Evolutionary conservation across 129 eudicot species (phyloP).

Genomic region (Arctium minus): DNA sequence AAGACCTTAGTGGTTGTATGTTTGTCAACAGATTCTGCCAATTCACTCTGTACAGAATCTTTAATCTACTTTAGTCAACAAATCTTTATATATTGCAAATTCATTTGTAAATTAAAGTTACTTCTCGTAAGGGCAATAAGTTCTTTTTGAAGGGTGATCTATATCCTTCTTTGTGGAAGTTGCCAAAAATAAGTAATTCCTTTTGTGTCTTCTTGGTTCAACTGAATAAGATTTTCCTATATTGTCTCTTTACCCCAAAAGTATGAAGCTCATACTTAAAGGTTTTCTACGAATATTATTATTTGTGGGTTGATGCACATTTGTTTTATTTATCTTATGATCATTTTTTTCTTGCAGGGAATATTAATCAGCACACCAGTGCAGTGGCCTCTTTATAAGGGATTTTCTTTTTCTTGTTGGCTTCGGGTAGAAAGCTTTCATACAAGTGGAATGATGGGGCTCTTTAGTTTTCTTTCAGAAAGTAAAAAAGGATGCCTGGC

Average conservation of each 20-base stretch:
- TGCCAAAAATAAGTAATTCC: neutral
- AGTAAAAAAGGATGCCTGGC: constrained; percentile 82
- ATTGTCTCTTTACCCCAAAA: neutral
- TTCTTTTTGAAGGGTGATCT: neutral
- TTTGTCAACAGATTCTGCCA: neutral
- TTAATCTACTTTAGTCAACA: neutral
- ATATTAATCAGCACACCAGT: constrained; percentile 67
- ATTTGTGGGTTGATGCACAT: constrained; percentile 1
- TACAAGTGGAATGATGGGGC: constrained; percentile 80
- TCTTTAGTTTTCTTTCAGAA: constrained; percentile 86
- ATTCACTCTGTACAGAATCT: neutral
- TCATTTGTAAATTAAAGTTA: neutral
- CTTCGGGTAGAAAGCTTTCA: constrained; percentile 90
- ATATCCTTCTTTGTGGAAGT: neutral
- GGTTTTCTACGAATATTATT: neutral
- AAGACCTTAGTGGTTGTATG: neutral
- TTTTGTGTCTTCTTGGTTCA: neutral
- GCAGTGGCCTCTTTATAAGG: constrained; percentile 89
- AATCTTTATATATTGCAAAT: neutral
- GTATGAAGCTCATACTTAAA: neutral
- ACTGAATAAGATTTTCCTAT: neutral
- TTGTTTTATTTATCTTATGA: neutral
- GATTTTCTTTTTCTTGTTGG: constrained; percentile 97
- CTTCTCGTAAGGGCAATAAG: neutral
- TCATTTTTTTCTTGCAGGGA: constrained; percentile 60